Evolutionary conservation across 2,329 filamentous ascomycete genomes (phyloP).

Genomic region (Botrytis tulipae): DNA sequence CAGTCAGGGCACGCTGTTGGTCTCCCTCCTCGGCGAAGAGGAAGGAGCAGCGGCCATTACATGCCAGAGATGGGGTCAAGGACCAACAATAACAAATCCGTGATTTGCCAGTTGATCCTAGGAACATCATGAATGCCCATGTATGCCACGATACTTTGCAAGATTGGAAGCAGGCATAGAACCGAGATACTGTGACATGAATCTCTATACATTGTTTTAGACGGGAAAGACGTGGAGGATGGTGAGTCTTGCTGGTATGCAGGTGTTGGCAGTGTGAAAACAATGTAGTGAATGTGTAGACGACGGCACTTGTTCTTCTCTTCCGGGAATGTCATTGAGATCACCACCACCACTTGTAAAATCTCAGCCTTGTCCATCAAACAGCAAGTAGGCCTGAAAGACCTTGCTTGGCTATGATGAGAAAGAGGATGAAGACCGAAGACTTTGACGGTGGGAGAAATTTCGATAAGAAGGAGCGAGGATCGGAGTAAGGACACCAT

Average conservation of each 20-base stretch:
- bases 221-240: background rate
- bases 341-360: background rate
- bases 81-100: background rate
- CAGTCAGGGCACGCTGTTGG: conserved; percentile 89
- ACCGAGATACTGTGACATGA: conserved; percentile 65
- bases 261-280: too few relatives aligned
- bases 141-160: conserved; percentile 84
- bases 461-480: background rate
- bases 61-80: conserved; percentile 78
- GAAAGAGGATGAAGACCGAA: background rate
- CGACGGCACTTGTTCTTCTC: background rate
- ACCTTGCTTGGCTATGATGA: too few relatives aligned
- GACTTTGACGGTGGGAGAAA: background rate
- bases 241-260: background rate
- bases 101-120: background rate
- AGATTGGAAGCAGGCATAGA: conserved; percentile 79
- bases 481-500: background rate
- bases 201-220: background rate
- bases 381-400: too few relatives aligned
- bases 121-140: background rate
- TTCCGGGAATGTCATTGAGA: too few relatives aligned
- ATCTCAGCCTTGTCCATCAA: background rate
- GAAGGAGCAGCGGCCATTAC: conserved; percentile 93
- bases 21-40: conserved; percentile 94
- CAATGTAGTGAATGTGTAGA: background rate